Evolutionary conservation across 2,329 filamentous ascomycete species (phyloP).

Genomic region (Periglandula ipomoeae): DNA sequence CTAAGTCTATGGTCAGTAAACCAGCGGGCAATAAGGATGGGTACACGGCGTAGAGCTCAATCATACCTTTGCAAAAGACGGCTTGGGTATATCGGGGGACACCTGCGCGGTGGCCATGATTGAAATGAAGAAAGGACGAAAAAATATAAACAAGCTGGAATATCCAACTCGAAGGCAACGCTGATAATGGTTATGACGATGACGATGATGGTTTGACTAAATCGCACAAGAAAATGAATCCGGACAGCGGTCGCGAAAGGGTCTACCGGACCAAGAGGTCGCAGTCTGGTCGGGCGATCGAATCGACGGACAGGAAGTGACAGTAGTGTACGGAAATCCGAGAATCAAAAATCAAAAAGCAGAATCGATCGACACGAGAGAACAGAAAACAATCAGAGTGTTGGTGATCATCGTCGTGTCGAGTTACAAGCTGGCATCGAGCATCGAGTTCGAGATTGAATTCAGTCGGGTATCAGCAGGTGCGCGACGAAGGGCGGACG

Average conservation of each 20-base stretch:
- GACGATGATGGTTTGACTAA: not conserved
- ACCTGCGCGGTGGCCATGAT: conserved; percentile 40
- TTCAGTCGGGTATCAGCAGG: conserved; percentile 3
- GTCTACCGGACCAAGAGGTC: conserved; percentile 4
- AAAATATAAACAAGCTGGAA: conserved; percentile 10
- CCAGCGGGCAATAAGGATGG: not conserved
- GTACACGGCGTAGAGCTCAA: not conserved
- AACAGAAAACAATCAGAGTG: conserved; percentile 36
- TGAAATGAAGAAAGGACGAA: conserved; percentile 3
- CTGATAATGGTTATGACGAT: conserved; percentile 1
- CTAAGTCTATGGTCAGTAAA: conserved; percentile 19
- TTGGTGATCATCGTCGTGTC: conserved; percentile 47
- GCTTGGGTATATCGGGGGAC: conserved; percentile 41
- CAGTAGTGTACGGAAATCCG: conserved; percentile 12
- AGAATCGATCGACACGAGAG: conserved; percentile 45
- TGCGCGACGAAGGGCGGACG: conserved; percentile 2
- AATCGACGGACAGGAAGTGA: conserved; percentile 20
- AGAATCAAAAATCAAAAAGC: conserved; percentile 40
- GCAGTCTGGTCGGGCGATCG: conserved; percentile 7
- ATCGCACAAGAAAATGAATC: conserved; percentile 8
- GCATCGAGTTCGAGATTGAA: conserved; percentile 2
- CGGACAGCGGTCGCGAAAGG: conserved; percentile 4
- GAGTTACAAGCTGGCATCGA: conserved; percentile 22
- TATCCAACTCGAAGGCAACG: conserved; percentile 15
- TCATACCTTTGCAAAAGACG: conserved; percentile 69